Conservation (phyloP, 192 early-diverging fungal genomes). For the Lobosporangium transversale region DNA sequence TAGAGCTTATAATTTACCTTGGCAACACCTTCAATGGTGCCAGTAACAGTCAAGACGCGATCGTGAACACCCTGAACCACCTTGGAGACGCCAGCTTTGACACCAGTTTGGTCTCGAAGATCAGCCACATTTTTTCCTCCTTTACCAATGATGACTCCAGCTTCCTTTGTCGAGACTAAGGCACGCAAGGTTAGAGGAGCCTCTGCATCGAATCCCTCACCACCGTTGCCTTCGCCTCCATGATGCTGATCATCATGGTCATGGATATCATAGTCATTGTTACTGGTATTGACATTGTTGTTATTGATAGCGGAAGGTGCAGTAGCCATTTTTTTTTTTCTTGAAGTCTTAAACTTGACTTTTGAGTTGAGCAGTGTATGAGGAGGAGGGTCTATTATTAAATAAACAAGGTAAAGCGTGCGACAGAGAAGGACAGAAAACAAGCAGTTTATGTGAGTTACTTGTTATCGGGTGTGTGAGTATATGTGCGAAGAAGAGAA, state of each 20-base stretch:
- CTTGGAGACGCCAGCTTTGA: constrained; percentile 93
- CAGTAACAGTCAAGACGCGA: constrained; percentile 80
- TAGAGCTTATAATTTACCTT: constrained; percentile 60
- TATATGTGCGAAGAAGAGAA: not conserved
- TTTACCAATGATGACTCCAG: constrained; percentile 86
- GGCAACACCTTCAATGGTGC: constrained; percentile 76
- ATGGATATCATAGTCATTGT: constrained; percentile 13
- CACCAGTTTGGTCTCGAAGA: constrained; percentile 84
- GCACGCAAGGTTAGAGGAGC: constrained; percentile 65
- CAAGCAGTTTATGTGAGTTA: constrained; percentile 12
- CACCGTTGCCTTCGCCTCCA: constrained; percentile 8
- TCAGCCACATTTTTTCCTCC: constrained; percentile 89
- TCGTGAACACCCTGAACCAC: constrained; percentile 89
- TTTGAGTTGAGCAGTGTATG: too few species aligned
- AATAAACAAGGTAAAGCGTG: too few species aligned
- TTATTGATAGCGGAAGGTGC: not conserved
- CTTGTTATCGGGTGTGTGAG: not conserved
- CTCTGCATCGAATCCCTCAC: constrained; percentile 17
- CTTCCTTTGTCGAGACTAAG: constrained; percentile 93
- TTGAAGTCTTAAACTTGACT: too few species aligned
- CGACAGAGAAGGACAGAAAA: constrained; percentile 4
- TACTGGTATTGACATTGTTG: not conserved
- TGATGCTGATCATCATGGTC: constrained; percentile 19
- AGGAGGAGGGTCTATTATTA: too few species aligned
- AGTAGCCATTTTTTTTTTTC: not conserved